Evolutionary conservation across 2,329 filamentous ascomycete species (phyloP).

Genomic region (Monascus ruber): DNA sequence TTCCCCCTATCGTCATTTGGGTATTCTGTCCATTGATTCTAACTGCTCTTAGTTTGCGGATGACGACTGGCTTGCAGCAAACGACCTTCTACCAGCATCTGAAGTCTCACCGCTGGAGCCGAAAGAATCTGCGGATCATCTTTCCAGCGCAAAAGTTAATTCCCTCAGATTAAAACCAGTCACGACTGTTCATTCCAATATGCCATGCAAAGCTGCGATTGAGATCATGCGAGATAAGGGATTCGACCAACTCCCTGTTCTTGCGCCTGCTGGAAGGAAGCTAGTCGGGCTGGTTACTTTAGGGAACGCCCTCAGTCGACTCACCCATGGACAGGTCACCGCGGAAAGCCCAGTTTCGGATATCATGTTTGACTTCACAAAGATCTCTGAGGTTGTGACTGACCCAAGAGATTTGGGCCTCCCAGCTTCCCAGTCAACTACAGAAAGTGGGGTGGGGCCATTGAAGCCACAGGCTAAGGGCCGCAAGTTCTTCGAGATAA

Average conservation of each 20-base stretch:
- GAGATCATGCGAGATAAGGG: conserved; percentile 98
- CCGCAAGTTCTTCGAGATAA: conserved; percentile 85
- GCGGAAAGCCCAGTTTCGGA: conserved; percentile 63
- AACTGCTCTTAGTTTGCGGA: conserved; percentile 60
- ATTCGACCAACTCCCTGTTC: conserved; percentile 93
- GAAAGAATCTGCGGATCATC: conserved; percentile 50
- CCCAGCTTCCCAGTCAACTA: conserved; percentile 12
- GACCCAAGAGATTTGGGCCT: conserved; percentile 58
- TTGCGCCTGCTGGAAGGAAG: conserved; percentile 54
- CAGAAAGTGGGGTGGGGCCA: conserved; percentile 6
- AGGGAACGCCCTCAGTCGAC: conserved; percentile 84
- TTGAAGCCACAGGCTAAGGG: conserved; percentile 36
- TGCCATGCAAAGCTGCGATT: conserved; percentile 73
- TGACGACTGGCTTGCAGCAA: conserved; percentile 96
- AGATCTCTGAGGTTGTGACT: conserved; percentile 80
- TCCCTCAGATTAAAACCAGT: conserved; percentile 85
- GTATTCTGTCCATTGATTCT: conserved; percentile 3
- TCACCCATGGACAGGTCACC: conserved; percentile 70
- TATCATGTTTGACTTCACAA: conserved; percentile 95
- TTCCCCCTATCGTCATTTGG: not conserved
- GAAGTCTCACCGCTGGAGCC: conserved; percentile 22
- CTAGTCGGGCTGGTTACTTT: conserved; percentile 90
- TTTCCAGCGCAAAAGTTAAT: conserved; percentile 66
- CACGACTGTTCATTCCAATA: conserved; percentile 63
- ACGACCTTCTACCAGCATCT: conserved; percentile 66